Conservation (phyloP, 75 land plant genomes). For the Cryptomeria japonica region DNA sequence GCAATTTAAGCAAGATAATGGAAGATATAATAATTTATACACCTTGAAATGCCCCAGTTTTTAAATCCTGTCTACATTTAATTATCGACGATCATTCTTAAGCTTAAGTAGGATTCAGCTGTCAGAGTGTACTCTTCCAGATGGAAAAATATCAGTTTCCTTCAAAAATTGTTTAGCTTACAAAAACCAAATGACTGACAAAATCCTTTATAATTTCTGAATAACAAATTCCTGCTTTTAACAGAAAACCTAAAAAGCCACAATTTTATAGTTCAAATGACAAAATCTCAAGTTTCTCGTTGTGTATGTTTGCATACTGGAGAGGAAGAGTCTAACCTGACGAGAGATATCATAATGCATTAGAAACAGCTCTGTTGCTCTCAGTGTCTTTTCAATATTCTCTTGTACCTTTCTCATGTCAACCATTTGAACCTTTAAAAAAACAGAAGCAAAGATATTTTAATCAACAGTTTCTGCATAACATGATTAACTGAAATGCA, state of each 20-base stretch:
- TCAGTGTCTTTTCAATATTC: constrained; percentile 31
- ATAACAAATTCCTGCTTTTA: background rate
- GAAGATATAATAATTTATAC: background rate
- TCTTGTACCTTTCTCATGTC: constrained; percentile 18
- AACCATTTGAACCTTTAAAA: constrained; percentile 23
- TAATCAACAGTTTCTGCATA: background rate
- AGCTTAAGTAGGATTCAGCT: background rate
- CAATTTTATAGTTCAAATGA: background rate
- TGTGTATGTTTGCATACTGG: background rate
- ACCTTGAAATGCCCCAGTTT: background rate
- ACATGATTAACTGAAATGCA: background rate
- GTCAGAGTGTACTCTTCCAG: background rate
- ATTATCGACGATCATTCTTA: background rate
- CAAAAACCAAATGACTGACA: background rate
- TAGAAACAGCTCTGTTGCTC: constrained; percentile 17
- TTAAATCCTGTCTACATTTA: background rate
- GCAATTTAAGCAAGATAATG: background rate
- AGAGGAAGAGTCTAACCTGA: background rate
- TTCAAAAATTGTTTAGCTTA: background rate
- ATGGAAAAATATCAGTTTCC: background rate
- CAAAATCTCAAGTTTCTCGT: background rate
- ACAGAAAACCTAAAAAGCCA: background rate
- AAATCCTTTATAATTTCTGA: background rate
- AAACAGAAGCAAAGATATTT: background rate
- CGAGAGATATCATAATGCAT: constrained; percentile 21